These are phyloP conservation scores for Camellia oleifera DNA, from an alignment of 179 eudicot species.

Conservation along the genomic window DNA sequence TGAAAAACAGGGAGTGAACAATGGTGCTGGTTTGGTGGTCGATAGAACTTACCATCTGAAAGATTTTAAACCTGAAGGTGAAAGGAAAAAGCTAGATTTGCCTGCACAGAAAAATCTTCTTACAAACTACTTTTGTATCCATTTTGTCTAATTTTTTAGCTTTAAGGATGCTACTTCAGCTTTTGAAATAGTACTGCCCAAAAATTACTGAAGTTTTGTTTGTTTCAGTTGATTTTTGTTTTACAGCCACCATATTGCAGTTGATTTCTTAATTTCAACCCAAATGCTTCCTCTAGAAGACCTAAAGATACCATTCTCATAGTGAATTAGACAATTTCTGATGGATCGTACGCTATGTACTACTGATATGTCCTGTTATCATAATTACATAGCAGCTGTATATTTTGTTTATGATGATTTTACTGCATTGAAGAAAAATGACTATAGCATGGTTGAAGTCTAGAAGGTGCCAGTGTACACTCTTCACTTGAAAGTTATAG, in stretches of 20 bases:
- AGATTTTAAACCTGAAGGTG: conserved; percentile 44
- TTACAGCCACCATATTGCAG: background rate
- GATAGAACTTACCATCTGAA: conserved; percentile 43
- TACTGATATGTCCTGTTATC: background rate
- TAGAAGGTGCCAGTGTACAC: background rate
- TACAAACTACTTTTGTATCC: conserved; percentile 99
- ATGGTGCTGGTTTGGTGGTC: conserved; percentile 21
- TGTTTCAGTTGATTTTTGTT: background rate
- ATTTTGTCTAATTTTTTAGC: conserved; percentile 4
- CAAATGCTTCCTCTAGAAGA: conserved; percentile 3
- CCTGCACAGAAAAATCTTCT: conserved; percentile 87
- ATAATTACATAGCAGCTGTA: background rate
- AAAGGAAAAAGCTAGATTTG: conserved; percentile 71
- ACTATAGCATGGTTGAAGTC: background rate
- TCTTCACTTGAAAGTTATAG: background rate
- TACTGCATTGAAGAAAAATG: background rate
- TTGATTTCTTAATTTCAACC: background rate
- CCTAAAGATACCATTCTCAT: background rate
- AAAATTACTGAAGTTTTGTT: background rate
- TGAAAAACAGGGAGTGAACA: conserved; percentile 43
- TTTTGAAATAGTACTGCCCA: background rate
- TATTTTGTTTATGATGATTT: background rate
- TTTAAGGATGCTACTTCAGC: background rate
- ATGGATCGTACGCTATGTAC: background rate
- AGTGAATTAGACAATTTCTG: background rate